phyloP scores from a whole-genome alignment of 2,329 filamentous ascomycete species.

The Neofusicoccum parvum region DNA sequence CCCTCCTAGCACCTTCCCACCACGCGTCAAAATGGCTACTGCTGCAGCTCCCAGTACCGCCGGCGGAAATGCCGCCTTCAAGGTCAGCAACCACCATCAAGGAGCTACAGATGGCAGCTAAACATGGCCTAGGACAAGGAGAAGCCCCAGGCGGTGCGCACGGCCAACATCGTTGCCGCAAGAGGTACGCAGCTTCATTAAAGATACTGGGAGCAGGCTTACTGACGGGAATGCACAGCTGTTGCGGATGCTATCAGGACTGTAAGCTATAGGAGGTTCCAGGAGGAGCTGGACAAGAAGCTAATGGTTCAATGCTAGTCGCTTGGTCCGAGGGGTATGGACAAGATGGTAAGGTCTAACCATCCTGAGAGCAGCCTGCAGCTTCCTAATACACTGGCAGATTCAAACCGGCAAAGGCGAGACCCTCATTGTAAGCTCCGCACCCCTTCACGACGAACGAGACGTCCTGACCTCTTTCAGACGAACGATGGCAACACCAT shows the following conservation, averaged over 20 bases:
- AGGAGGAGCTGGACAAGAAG: neutral
- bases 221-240: slow-evolving; percentile 56
- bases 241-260: slow-evolving; percentile 98
- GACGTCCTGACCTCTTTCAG: slow-evolving; percentile 37
- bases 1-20: slow-evolving; percentile 13
- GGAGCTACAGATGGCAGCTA: slow-evolving; percentile 39
- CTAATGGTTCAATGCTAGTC: slow-evolving; percentile 54
- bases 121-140: slow-evolving; percentile 72
- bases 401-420: slow-evolving; percentile 96
- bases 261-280: slow-evolving; percentile 43
- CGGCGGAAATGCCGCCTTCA: slow-evolving; percentile 67
- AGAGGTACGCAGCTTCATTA: slow-evolving; percentile 65
- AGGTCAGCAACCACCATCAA: slow-evolving; percentile 45
- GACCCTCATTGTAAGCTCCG: slow-evolving; percentile 74
- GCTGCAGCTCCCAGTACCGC: slow-evolving; percentile 25
- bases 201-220: slow-evolving; percentile 18
- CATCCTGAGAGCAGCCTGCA: neutral
- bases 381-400: slow-evolving; percentile 40
- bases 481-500: slow-evolving; percentile 99
- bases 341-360: slow-evolving; percentile 75
- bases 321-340: slow-evolving; percentile 94
- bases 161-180: slow-evolving; percentile 94
- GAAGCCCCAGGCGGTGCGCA: slow-evolving; percentile 96
- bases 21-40: slow-evolving; percentile 51
- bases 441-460: slow-evolving; percentile 19